Base-by-base conservation (phyloP, 768 basidiomycete genomes). In the Hypholoma sublateritium region DNA sequence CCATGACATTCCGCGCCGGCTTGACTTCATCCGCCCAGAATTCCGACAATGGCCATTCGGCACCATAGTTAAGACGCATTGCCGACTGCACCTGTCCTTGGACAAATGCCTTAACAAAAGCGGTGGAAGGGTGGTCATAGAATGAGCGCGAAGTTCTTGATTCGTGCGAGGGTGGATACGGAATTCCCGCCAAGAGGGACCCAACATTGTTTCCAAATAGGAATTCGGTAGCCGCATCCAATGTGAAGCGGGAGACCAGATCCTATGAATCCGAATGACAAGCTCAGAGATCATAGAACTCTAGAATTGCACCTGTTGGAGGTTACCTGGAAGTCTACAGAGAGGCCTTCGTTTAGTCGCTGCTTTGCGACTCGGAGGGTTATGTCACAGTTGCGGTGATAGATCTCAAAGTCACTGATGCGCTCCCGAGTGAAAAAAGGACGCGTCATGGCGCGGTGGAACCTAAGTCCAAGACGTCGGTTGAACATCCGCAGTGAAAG, bases 381-480 rank as follows among this genome's bases (percentile, higher is more conserved):
- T n/a, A 77, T 69, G 42, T 78, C 74, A 4, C 80, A 75, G 45
- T 85, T 83, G 12, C 77, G 72, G 50, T 80, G 81, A 60, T 87
- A 87, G 28, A 80, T 82, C 22, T 86, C 81, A 52, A 87, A 88
- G 64, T 87, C 80, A 45, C 77, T 80, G 52, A 87, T 80, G 32
- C 79, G 73, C 34, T 88, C 86, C 43, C 76, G 77, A 53, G 68
- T 80, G 72, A 91, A 89, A 74, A 89, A 89, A 0, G 88, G 88
- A 0, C 88, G 81, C 0, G 86, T 84, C 74, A 90, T 86, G 3
- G 76, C 63, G 9, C 87, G 82, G 66, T 89, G 87, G 62, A 87
- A 80, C 64, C 86, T 67, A 45, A 16, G 28, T 7, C 7, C 19
- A 28, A 39, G n/a, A 13, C 17, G 41, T 2, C 46, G 19, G 41